Percentiles rank a stretch among this genome's conserved stretches.
Conservation (phyloP, 2,329 filamentous ascomycete genomes). For the Xylariaceae sp. region DNA sequence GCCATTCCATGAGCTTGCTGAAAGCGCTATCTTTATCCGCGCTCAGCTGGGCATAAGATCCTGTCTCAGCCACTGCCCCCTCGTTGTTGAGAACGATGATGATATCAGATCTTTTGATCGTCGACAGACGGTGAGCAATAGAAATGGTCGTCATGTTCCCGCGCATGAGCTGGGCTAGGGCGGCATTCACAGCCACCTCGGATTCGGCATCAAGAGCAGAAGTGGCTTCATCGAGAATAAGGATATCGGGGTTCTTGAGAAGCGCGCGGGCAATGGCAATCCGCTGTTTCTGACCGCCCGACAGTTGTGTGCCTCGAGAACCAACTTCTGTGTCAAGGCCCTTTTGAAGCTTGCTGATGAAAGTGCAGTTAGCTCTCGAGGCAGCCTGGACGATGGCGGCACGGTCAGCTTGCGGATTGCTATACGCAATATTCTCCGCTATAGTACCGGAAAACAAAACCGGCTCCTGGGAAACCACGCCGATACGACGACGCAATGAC, state of each 20-base stretch:
- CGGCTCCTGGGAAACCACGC: constrained; percentile 92
- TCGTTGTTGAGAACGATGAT: constrained; percentile 88
- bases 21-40: constrained; percentile 76
- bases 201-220: constrained; percentile 94
- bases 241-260: constrained; percentile 91
- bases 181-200: constrained; percentile 92
- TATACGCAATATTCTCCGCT: constrained; percentile 88
- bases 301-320: constrained; percentile 85
- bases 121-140: constrained; percentile 91
- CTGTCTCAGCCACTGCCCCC: constrained; percentile 86
- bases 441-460: constrained; percentile 85
- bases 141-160: constrained; percentile 95
- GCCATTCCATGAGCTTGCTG: constrained; percentile 97
- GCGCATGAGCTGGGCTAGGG: constrained; percentile 72
- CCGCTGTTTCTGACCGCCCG: constrained; percentile 93
- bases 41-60: constrained; percentile 74
- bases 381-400: constrained; percentile 83
- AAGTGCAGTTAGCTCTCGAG: constrained; percentile 88
- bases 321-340: constrained; percentile 93
- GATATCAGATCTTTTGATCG: constrained; percentile 90
- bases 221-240: constrained; percentile 95
- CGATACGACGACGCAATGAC: constrained; percentile 85
- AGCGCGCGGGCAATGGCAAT: constrained; percentile 95
- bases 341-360: constrained; percentile 94
- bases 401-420: constrained; percentile 71